Evolutionary conservation across 176 grass and related monocot genomes (phyloP).

Genomic region (Cymbopogon citratus): DNA sequence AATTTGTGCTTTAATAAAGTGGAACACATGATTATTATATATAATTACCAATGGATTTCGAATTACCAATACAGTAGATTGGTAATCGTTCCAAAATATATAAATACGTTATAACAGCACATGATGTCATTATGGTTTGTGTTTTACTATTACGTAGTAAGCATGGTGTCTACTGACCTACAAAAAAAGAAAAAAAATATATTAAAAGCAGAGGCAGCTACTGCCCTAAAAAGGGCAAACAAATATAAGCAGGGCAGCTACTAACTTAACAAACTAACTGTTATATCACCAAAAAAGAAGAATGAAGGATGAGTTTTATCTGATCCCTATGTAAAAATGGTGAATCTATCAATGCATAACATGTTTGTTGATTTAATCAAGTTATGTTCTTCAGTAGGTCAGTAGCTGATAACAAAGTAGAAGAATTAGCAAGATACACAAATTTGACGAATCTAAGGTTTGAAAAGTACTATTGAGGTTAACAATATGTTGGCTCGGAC

Average conservation of each 20-base stretch:
- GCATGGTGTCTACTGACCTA: neutral
- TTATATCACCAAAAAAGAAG: neutral
- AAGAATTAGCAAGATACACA: neutral
- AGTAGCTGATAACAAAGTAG: neutral
- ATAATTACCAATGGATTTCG: neutral
- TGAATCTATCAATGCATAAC: neutral
- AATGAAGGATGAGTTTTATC: neutral
- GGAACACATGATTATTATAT: neutral
- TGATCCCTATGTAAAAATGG: neutral
- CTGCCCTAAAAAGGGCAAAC: neutral
- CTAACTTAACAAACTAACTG: constrained; percentile 9
- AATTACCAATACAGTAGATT: neutral
- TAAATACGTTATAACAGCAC: neutral
- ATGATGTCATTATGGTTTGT: neutral
- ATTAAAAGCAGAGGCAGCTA: neutral
- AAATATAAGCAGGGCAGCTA: neutral
- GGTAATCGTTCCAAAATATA: neutral
- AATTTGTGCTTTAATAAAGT: neutral
- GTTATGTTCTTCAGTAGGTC: neutral
- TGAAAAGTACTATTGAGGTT: constrained; percentile 16
- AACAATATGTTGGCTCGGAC: neutral
- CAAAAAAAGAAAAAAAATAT: neutral
- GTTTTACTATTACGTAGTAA: neutral
- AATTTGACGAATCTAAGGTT: neutral
- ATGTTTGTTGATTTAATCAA: neutral